Evolutionary conservation across 2,329 filamentous ascomycete species (phyloP), one percentile per base, ranked within the genome.

Genomic region (Fusarium drepaniforme): DNA sequence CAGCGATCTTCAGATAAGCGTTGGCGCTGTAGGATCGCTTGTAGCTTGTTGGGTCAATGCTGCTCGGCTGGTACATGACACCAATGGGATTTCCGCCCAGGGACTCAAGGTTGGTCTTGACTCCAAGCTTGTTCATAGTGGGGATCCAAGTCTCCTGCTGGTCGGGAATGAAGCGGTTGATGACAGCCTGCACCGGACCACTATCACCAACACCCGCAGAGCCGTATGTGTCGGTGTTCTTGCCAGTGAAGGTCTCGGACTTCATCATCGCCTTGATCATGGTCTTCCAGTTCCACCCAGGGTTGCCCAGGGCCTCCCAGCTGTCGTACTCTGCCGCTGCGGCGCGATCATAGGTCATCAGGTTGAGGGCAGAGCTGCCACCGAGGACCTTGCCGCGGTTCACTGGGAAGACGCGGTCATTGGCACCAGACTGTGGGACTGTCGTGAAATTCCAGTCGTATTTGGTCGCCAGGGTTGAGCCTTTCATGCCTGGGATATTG

Each of bases 341-440:
- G 2, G 82, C 83, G 5, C 83, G 79, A 67, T 84, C 81, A 51
- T 83, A 84, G 66, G 80, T 81, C 59, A 85, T 12, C 81, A 75
- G 64, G 23, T 75, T 75, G 62, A 75, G 63, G 16, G 72, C 66
- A 1, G 73, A 86, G 16, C 84, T 85, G 12, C 88, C 88, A 7
- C 88, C 88, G 0, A 90, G 81, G 0, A 87, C 85, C 61, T 86
- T 86, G 38, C 86, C 88, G 8, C 87, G 83, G 28, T 84, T 84
- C 53, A 87, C 85, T 5, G 78, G 67, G 15, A 88, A 83, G 4
- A 81, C 74, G 2, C 86, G 83, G 16, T 82, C 81, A 18, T 83
- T 82, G 6, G 87, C 82, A n/a, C 77, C 74, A 1, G 79, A 61
- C 62, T 88, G 86, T 1, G 84, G 79, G 9, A 82, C 78, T 0